Base-by-base conservation (phyloP, 176 grass and related monocot species). In the Tillandsia fasciculata region DNA sequence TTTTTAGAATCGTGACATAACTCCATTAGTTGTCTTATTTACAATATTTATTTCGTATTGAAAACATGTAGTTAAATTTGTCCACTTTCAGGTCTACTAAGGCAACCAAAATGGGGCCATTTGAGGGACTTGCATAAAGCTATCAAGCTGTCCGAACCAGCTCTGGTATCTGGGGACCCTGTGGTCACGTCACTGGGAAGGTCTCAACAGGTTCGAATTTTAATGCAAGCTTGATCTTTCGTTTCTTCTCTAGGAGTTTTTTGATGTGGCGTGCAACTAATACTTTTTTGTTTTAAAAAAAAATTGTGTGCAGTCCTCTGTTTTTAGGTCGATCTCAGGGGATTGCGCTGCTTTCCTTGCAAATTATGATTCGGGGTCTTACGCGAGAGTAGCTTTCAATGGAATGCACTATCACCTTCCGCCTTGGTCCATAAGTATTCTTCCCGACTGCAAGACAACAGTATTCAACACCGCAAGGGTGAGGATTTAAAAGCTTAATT, bases 81-180 rank as follows among this genome's bases (percentile, higher is more conserved):
- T 20, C 76, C 75, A 59, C 72, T 50, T 42, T 64, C 75, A 99
- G 94, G 94, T 28, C 77, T 99, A 23, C 67, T 93, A 82, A 93
- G 94, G 87, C 82, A 99, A 85, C 94, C 89, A 82, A 93, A 93
- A 84, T 99, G 94, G 94, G 84, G 89, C 57, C 94, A 99, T 81
- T 82, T 99, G 70, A 99, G 75, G 69, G 89, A 99, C 70, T 81
- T 99, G 70, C 94, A 99, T 76, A 86, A 81, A 71, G 89, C 89
- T 54, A 93, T 99, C 66, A 99, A 99, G 69, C 77, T 99, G 74
- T 99, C 89, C 8, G 94, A 99, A 83, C 74, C 89, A 70, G 84
- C 89, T 51, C 74, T 99, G 78, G 75, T 90, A 71, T 78, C 77
- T 56, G 89, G 82, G 75, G 89, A 99, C 48, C 89, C 89, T 23